These are phyloP conservation scores for Solanum rostratum DNA, from an alignment of 257 asterid genomes.

Conservation along the genomic window DNA sequence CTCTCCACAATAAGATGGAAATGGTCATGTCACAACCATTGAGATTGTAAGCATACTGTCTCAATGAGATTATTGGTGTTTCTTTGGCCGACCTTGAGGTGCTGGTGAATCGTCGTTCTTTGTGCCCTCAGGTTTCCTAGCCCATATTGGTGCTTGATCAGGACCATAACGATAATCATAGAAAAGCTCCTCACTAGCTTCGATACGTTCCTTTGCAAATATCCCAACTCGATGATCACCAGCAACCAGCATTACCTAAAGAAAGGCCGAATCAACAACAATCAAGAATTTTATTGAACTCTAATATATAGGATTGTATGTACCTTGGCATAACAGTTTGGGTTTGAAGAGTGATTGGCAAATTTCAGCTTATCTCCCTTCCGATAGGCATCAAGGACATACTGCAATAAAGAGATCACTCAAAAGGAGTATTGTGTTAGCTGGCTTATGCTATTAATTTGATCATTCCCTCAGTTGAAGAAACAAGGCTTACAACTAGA, in stretches of 20 bases:
- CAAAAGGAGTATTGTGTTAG: background rate
- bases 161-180: constrained; percentile 94
- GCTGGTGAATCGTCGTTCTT: constrained; percentile 49
- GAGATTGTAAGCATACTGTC: background rate
- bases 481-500: background rate
- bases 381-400: constrained; percentile 89
- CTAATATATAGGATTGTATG: background rate
- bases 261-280: background rate
- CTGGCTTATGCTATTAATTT: background rate
- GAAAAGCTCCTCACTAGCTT: constrained; percentile 80
- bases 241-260: constrained; percentile 79
- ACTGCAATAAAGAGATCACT: constrained; percentile 34
- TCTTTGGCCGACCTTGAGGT: constrained; percentile 73
- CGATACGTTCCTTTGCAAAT: constrained; percentile 76
- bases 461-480: background rate
- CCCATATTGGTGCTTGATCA: constrained; percentile 89
- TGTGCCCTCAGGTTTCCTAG: constrained; percentile 59
- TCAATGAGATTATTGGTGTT: constrained; percentile 78
- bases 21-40: background rate
- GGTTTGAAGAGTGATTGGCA: constrained; percentile 90
- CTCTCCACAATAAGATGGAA: background rate
- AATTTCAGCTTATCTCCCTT: constrained; percentile 96
- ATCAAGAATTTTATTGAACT: background rate
- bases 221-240: constrained; percentile 99
- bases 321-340: constrained; percentile 95